These are phyloP conservation scores for Auriscalpium vulgare DNA, from an alignment of 768 basidiomycete genomes.

Conservation along the genomic window DNA sequence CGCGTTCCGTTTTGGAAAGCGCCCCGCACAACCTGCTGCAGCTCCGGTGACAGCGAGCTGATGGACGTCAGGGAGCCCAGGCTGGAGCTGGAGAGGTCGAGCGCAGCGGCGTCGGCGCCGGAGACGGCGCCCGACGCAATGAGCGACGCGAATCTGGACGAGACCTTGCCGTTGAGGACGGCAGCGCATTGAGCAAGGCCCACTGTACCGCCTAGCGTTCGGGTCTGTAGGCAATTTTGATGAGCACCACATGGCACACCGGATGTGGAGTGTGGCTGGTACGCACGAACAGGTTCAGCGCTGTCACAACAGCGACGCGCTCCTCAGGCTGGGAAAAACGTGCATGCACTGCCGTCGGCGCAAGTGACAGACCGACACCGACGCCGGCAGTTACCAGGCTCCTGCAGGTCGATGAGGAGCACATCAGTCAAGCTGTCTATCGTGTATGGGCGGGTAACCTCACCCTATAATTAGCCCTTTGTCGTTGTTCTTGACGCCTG, in stretches of 20 bases:
- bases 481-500: conserved; percentile 31
- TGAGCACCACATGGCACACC: background rate
- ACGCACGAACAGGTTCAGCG: conserved; percentile 38
- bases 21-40: conserved; percentile 28
- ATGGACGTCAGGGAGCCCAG: conserved; percentile 31
- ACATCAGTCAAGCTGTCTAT: background rate
- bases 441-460: conserved; percentile 1
- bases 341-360: conserved; percentile 34
- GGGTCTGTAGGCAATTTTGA: conserved; percentile 26
- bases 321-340: conserved; percentile 34
- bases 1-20: conserved; percentile 35
- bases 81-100: conserved; percentile 20
- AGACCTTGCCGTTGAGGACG: conserved; percentile 37
- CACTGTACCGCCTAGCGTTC: conserved; percentile 42
- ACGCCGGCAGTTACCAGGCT: conserved; percentile 39
- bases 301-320: conserved; percentile 35
- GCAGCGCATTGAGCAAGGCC: conserved; percentile 48
- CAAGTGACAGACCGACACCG: conserved; percentile 34
- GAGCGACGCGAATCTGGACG: conserved; percentile 22
- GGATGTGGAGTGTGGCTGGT: background rate
- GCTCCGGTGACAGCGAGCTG: conserved; percentile 25
- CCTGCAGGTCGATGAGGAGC: conserved; percentile 14
- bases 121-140: conserved; percentile 24
- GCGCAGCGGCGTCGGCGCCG: conserved; percentile 18
- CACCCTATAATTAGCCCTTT: conserved; percentile 30